phyloP scores from a whole-genome alignment of 2,329 filamentous ascomycete species.

The Epichloe amarillans region DNA sequence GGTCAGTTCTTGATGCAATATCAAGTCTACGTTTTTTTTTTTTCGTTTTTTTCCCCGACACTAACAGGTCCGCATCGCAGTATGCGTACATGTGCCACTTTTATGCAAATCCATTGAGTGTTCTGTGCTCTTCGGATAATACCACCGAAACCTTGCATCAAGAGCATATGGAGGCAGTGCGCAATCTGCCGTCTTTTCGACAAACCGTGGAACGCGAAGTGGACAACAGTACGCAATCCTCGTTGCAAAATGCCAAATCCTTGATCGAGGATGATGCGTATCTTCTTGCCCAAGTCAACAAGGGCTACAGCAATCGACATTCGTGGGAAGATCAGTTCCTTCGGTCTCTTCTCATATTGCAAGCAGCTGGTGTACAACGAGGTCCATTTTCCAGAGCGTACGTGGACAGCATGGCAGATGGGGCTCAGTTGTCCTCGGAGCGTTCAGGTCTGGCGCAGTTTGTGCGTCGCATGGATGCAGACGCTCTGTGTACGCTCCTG shows the following conservation, averaged over 20 bases:
- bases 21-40: neutral
- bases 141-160: slow-evolving; percentile 28
- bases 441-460: slow-evolving; percentile 40
- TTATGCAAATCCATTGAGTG: slow-evolving; percentile 61
- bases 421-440: slow-evolving; percentile 34
- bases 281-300: slow-evolving; percentile 32
- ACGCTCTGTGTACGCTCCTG: slow-evolving; percentile 16
- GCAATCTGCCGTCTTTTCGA: slow-evolving; percentile 57
- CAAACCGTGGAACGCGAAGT: slow-evolving; percentile 35
- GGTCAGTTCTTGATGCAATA: slow-evolving; percentile 23
- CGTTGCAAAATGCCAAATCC: slow-evolving; percentile 28
- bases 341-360: slow-evolving; percentile 33
- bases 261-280: slow-evolving; percentile 48
- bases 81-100: slow-evolving; percentile 82
- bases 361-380: slow-evolving; percentile 23
- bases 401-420: slow-evolving; percentile 43
- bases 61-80: slow-evolving; percentile 23
- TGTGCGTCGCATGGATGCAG: slow-evolving; percentile 41
- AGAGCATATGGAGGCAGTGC: slow-evolving; percentile 53
- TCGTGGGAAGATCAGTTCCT: slow-evolving; percentile 30
- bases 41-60: neutral
- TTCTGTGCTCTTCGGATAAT: slow-evolving; percentile 35
- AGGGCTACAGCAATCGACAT: slow-evolving; percentile 18
- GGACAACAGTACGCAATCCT: slow-evolving; percentile 25
- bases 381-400: slow-evolving; percentile 43